Percentiles rank a stretch among this genome's conserved stretches.
phyloP scores from a whole-genome alignment of 495 filamentous ascomycete species.

The Hyaloscypha variabilis region DNA sequence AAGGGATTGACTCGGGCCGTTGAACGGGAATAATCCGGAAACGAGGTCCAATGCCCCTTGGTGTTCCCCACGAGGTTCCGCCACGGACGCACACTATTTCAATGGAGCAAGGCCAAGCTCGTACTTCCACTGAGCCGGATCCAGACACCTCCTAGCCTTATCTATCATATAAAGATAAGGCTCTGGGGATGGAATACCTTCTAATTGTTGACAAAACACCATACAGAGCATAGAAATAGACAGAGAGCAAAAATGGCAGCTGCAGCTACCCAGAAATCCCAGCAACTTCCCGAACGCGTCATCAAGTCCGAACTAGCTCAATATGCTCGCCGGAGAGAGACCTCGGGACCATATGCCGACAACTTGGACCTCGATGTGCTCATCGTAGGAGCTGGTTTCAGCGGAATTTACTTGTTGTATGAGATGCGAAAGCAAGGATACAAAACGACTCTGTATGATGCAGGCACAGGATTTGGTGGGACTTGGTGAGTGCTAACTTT shows the following conservation, averaged over 20 bases:
- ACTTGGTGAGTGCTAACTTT: slow-evolving; percentile 30
- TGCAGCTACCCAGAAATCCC: neutral
- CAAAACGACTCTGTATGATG: slow-evolving; percentile 47
- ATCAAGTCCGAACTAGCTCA: slow-evolving; percentile 34
- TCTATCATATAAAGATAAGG: neutral
- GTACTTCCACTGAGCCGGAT: neutral
- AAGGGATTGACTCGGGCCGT: neutral
- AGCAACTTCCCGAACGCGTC: neutral
- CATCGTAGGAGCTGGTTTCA: slow-evolving; percentile 57
- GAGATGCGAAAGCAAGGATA: slow-evolving; percentile 42
- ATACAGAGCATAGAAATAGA: neutral
- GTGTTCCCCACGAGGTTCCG: neutral
- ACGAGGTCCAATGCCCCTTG: neutral
- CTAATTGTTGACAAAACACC: too few species aligned
- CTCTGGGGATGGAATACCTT: too few species aligned
- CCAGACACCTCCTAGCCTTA: neutral
- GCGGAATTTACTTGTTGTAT: slow-evolving; percentile 43
- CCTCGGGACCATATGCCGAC: slow-evolving; percentile 41
- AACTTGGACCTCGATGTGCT: slow-evolving; percentile 49
- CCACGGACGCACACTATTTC: too few species aligned
- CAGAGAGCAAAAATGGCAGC: neutral
- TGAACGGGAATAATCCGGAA: neutral
- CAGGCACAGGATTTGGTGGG: slow-evolving; percentile 51
- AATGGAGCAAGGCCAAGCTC: neutral
- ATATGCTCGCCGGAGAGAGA: slow-evolving; percentile 39